Base-by-base conservation (phyloP, 2,329 filamentous ascomycete species). In the Xylaria sp. region DNA sequence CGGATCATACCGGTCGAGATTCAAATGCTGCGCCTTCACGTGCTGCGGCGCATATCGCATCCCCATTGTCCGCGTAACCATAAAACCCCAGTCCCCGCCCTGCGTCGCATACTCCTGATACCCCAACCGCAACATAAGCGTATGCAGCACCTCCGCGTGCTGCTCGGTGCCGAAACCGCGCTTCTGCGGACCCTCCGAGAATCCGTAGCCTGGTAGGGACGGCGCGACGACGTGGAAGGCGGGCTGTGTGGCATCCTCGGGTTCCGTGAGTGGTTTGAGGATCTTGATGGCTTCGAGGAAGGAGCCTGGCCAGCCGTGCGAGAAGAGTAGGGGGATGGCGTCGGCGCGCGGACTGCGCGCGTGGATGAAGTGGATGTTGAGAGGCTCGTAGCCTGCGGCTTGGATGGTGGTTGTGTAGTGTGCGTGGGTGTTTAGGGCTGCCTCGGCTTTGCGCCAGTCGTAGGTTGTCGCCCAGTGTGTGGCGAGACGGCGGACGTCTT, bases 71-170 rank as follows among this genome's bases (percentile, higher is more conserved):
- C 86, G 65, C 84, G 83, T 48, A 49, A 65, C 61, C 9, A 65
- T 76, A 70, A 79, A 86, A 10, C 87, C 88, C 86, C 86, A 90
- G 68, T 91, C 87, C 39, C 88, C 88, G 56, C 83, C 85, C 72
- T 87, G 80, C 1, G 76, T 77, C 3, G 73, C 78, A 62, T 85
- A 88, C 70, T 82, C 73, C 0, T 76, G 60, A 70, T 88, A 88
- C 0, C 83, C 83, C 3, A 88, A 77, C 2, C 76, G 74, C 10
- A 78, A 71, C 85, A 88, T 88, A 6, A 88, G 74, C 49, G 79
- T 79, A 67, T 88, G 79, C 59, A 80, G 79, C 1, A 77, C 76
- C 67, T 87, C 82, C 11, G 82, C 84, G 63, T 86, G 84, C 65
- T 87, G 80, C 13, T 75, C 73, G 1, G 81, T 65, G 1, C 76